Evolutionary conservation across 2,329 filamentous ascomycete species (phyloP).

Genomic region (Calycina herbarum): DNA sequence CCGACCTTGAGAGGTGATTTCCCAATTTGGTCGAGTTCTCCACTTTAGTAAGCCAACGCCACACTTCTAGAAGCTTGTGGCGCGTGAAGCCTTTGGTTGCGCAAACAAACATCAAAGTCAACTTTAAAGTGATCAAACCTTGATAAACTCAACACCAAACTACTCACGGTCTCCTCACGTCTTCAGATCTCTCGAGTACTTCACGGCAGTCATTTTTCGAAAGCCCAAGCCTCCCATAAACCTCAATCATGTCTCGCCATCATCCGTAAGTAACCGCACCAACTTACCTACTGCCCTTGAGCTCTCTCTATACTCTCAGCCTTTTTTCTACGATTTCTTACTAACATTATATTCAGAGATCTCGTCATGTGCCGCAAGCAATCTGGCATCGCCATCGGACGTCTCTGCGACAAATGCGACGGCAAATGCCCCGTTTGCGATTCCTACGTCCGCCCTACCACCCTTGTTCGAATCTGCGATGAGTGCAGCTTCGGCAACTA

Average conservation of each 20-base stretch:
- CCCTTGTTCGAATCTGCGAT: slow-evolving; percentile 96
- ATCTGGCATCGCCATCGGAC: slow-evolving; percentile 94
- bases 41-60: slow-evolving; percentile 3
- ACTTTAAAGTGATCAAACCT: background rate
- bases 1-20: slow-evolving; percentile 1
- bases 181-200: background rate
- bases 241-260: slow-evolving; percentile 37
- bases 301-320: slow-evolving; percentile 14
- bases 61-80: slow-evolving; percentile 6
- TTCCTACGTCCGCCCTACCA: slow-evolving; percentile 96
- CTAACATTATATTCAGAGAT: slow-evolving; percentile 57
- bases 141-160: background rate
- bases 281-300: background rate
- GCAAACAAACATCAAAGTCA: background rate
- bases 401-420: slow-evolving; percentile 99
- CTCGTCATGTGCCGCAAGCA: slow-evolving; percentile 99
- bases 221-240: background rate
- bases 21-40: slow-evolving; percentile 9
- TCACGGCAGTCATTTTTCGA: background rate
- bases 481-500: slow-evolving; percentile 99
- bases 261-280: slow-evolving; percentile 64
- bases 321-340: slow-evolving; percentile 1
- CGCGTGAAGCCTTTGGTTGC: background rate
- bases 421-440: slow-evolving; percentile 99
- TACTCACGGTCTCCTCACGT: background rate